Evolutionary conservation across 306 rosid genomes (phyloP), one percentile per base, ranked within the genome.

Genomic region (Comarum palustre): DNA sequence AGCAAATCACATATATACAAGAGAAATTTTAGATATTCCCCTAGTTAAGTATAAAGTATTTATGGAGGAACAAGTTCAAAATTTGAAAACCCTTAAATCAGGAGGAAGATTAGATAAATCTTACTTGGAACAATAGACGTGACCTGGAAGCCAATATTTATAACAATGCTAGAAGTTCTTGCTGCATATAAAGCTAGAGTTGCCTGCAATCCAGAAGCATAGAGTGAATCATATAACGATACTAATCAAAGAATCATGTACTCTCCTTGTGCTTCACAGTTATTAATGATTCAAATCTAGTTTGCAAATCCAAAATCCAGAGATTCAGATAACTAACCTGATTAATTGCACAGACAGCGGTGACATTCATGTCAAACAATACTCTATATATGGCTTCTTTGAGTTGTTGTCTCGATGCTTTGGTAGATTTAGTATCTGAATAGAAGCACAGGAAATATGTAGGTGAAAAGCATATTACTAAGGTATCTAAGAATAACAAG

Each of bases 61-160:
- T 19, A 17, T 31, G 1, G 42, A 38, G 48, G 48, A 64, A 11
- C 15, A 0, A 7, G 20, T 13, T 48, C 7, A 68, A 10, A 36
- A 31, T 43, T 55, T 25, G 78, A 8, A 36, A 38, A 24, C 2
- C 36, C 70, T 8, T 41, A 60, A 17, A 50, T 58, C 58, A 66
- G 19, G 74, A 67, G 76, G 47, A 73, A 3, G 60, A 64, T 38
- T 55, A 41, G 24, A 39, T 13, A 16, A 38, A 77, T 57, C 69
- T 42, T 93, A 93, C 98, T 91, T 76, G 98, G 98, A 75, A 93
- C 98, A 69, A 90, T 13, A 65, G 97, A 89, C 46, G 97, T 91
- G 74, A 78, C 94, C 78, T 93, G 96, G 82, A 93, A 93, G 47
- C 97, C 98, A 77, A 93, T 78, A 81, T 93, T 93, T 80, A 93